A percentile compares a stretch with the other conserved stretches of the same genome.
These are phyloP conservation scores for Wickerhamomyces bisporus DNA, from an alignment of 805 yeast genomes.

Conservation along the genomic window DNA sequence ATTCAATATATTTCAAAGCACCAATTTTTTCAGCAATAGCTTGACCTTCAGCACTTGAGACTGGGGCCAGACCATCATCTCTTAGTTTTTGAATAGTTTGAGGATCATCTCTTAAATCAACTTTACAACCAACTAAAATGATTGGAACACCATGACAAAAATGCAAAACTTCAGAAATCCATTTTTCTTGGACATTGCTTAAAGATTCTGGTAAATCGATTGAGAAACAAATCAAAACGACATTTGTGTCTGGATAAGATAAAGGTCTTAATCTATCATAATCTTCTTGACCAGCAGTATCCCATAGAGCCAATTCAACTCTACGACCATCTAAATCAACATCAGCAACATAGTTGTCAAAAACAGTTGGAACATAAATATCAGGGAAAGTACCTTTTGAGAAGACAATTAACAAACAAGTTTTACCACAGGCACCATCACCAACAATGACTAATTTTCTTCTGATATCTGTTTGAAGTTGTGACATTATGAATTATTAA, in stretches of 20 bases:
- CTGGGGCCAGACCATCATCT: constrained; percentile 76
- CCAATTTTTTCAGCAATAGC: constrained; percentile 86
- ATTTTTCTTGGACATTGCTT: constrained; percentile 91
- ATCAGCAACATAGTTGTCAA: constrained; percentile 96
- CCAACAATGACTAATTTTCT: constrained; percentile 91
- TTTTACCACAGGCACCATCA: constrained; percentile 97
- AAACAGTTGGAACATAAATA: constrained; percentile 93
- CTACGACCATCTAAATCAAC: constrained; percentile 88
- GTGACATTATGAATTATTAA: constrained; percentile 19
- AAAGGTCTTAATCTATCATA: constrained; percentile 90
- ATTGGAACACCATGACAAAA: constrained; percentile 94
- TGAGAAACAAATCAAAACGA: constrained; percentile 85
- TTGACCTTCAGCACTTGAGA: constrained; percentile 76
- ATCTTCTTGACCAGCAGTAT: constrained; percentile 98
- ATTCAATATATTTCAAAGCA: constrained; percentile 80
- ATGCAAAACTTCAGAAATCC: constrained; percentile 91
- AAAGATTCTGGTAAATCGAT: constrained; percentile 88
- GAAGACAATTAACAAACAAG: constrained; percentile 81
- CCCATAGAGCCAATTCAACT: constrained; percentile 94
- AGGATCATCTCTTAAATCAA: constrained; percentile 81
- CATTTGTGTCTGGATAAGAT: constrained; percentile 90
- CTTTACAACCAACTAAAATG: constrained; percentile 87
- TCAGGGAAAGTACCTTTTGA: constrained; percentile 91
- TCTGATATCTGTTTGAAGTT: constrained; percentile 34
- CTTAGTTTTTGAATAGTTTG: constrained; percentile 69